These are phyloP conservation scores for Akebia trifoliata DNA, from an alignment of 164 flowering plant species.

Conservation along the genomic window DNA sequence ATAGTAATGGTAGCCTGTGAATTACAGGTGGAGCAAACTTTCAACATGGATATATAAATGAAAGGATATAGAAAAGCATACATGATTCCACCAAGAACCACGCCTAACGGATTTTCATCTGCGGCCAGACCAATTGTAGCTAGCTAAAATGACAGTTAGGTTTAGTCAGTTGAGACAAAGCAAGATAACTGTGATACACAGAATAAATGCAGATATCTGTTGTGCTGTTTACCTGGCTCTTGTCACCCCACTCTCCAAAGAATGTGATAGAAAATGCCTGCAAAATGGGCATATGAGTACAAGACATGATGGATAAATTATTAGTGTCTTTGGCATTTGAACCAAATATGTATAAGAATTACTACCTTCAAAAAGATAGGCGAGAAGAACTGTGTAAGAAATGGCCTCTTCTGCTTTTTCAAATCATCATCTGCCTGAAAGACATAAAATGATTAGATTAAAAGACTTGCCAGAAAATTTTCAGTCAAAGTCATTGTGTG, in stretches of 20 bases:
- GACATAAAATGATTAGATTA: too few relatives aligned
- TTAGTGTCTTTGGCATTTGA: too few relatives aligned
- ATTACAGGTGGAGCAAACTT: too few relatives aligned
- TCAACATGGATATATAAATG: too few relatives aligned
- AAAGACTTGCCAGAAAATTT: too few relatives aligned
- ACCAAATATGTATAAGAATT: too few relatives aligned
- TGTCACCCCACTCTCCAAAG: slow-evolving; percentile 99
- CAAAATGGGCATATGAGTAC: slow-evolving; percentile 14
- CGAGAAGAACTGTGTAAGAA: slow-evolving; percentile 74
- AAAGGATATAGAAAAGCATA: too few relatives aligned
- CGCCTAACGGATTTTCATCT: slow-evolving; percentile 94
- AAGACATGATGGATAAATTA: too few relatives aligned
- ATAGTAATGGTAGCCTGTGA: too few relatives aligned
- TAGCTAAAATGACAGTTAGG: slow-evolving; percentile 48
- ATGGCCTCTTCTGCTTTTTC: slow-evolving; percentile 67
- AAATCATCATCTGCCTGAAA: slow-evolving; percentile 64
- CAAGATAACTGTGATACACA: too few relatives aligned
- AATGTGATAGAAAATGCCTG: slow-evolving; percentile 98
- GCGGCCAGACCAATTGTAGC: slow-evolving; percentile 98
- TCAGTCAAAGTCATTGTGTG: too few relatives aligned
- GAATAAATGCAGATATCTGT: background rate
- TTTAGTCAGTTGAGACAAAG: slow-evolving; percentile 5
- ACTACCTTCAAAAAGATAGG: slow-evolving; percentile 89
- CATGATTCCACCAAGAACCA: slow-evolving; percentile 95
- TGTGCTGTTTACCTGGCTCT: slow-evolving; percentile 71